These are phyloP conservation scores for Metroxylon sagu DNA, from an alignment of 176 grass and related monocot genomes.

Conservation along the genomic window DNA sequence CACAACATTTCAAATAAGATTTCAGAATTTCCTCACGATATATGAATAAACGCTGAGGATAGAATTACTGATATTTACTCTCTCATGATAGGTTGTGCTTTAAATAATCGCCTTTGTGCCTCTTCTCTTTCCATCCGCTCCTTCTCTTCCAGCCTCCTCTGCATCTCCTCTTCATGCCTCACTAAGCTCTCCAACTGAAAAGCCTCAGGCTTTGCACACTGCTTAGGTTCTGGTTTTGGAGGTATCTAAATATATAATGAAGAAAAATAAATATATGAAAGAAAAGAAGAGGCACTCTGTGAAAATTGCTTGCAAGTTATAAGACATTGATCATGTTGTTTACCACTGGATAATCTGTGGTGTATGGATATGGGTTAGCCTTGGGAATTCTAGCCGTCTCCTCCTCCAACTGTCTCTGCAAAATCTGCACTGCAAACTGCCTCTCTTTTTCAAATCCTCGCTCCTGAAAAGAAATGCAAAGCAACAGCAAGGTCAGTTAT, in stretches of 20 bases:
- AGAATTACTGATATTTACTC: constrained; percentile 34
- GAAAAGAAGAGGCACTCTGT: not conserved
- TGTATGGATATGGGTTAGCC: constrained; percentile 86
- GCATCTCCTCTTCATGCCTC: constrained; percentile 77
- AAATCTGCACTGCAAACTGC: constrained; percentile 43
- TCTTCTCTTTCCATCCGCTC: constrained; percentile 58
- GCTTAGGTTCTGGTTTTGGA: constrained; percentile 71
- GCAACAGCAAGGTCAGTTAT: not conserved
- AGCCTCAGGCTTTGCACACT: constrained; percentile 66
- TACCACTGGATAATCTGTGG: constrained; percentile 93
- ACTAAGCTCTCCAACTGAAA: constrained; percentile 85
- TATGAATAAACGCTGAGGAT: no score
- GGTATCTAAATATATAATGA: constrained; percentile 46
- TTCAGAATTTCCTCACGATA: not conserved
- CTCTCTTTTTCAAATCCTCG: constrained; percentile 75
- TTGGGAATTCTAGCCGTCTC: constrained; percentile 64
- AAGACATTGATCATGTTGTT: not conserved
- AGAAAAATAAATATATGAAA: constrained; percentile 3
- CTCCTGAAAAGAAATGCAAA: constrained; percentile 33
- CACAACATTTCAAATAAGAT: constrained; percentile 15
- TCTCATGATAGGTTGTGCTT: constrained; percentile 70
- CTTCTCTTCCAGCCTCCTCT: constrained; percentile 54
- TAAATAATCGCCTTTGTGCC: constrained; percentile 48
- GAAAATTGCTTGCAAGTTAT: no score
- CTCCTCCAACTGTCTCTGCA: constrained; percentile 63